These are phyloP conservation scores for Spathaspora gorwiae DNA, from an alignment of 805 yeast genomes.

Conservation along the genomic window DNA sequence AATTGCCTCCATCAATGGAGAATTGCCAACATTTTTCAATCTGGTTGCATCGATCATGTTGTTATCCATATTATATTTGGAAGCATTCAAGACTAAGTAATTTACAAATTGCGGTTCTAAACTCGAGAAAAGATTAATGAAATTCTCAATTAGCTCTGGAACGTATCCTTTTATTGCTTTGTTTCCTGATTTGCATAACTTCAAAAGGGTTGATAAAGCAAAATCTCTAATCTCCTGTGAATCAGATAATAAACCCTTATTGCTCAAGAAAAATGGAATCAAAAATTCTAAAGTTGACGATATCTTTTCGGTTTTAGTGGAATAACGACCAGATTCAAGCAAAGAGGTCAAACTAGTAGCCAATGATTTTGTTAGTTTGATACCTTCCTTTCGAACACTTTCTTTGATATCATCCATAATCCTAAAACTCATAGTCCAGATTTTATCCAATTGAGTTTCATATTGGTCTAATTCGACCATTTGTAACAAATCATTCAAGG, in stretches of 20 bases:
- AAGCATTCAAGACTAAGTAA: conserved; percentile 82
- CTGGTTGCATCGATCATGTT: conserved; percentile 76
- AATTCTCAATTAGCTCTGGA: conserved; percentile 62
- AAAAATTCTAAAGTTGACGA: conserved; percentile 48
- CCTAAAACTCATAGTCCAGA: conserved; percentile 88
- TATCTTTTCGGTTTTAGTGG: conserved; percentile 35
- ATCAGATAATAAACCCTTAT: conserved; percentile 74
- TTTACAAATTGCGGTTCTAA: conserved; percentile 89
- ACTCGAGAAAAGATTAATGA: conserved; percentile 71
- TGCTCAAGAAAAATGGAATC: conserved; percentile 76
- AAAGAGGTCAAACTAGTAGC: conserved; percentile 58
- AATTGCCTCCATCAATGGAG: conserved; percentile 87
- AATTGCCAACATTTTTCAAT: conserved; percentile 63
- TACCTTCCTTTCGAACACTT: conserved; percentile 81
- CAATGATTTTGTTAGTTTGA: conserved; percentile 59
- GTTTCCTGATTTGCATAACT: conserved; percentile 63
- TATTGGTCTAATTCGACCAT: conserved; percentile 52
- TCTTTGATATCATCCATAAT: conserved; percentile 92
- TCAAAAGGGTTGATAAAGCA: conserved; percentile 70
- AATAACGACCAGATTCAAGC: conserved; percentile 44
- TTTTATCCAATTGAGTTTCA: conserved; percentile 50
- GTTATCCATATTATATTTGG: conserved; percentile 70
- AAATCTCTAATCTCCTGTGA: conserved; percentile 79
- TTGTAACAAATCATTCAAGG: conserved; percentile 64
- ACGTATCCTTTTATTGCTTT: conserved; percentile 59